Evolutionary conservation across 176 grass and related monocot species (phyloP).

Genomic region (Chrysopogon serrulatus): DNA sequence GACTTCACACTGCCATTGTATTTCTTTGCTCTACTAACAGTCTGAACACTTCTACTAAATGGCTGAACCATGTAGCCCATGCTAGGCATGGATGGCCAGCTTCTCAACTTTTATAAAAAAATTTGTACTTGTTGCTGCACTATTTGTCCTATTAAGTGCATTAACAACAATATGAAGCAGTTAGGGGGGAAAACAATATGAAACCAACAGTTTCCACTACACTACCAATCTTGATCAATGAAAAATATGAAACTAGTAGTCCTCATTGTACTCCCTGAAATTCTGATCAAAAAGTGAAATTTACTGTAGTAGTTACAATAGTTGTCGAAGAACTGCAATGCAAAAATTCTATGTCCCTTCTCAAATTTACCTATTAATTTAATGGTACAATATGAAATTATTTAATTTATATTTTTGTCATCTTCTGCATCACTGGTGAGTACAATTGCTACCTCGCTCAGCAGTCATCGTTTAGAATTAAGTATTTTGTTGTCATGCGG

Average conservation of each 20-base stretch:
- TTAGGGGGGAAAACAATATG: background rate
- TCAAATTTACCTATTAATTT: background rate
- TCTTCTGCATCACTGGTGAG: too few species aligned
- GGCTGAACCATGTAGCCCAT: background rate
- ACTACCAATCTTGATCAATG: background rate
- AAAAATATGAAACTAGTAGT: background rate
- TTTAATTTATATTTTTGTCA: too few species aligned
- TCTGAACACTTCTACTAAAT: background rate
- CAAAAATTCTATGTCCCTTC: background rate
- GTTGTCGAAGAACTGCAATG: background rate
- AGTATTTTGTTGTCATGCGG: slow-evolving; percentile 23
- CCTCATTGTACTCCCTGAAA: background rate
- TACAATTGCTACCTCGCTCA: background rate
- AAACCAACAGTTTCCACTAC: background rate
- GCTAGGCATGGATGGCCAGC: background rate
- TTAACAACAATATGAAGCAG: background rate
- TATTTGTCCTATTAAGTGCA: slow-evolving; percentile 9
- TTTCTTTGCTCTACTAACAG: slow-evolving; percentile 13
- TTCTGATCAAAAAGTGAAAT: background rate
- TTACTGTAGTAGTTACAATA: background rate
- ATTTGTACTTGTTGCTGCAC: slow-evolving; percentile 1
- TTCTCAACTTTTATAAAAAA: background rate
- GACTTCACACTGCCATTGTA: background rate
- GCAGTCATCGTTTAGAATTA: background rate
- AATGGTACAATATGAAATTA: too few species aligned